These are phyloP conservation scores for Podospora bellae-mahoneyi DNA, from an alignment of 495 filamentous ascomycete species.

Conservation along the genomic window DNA sequence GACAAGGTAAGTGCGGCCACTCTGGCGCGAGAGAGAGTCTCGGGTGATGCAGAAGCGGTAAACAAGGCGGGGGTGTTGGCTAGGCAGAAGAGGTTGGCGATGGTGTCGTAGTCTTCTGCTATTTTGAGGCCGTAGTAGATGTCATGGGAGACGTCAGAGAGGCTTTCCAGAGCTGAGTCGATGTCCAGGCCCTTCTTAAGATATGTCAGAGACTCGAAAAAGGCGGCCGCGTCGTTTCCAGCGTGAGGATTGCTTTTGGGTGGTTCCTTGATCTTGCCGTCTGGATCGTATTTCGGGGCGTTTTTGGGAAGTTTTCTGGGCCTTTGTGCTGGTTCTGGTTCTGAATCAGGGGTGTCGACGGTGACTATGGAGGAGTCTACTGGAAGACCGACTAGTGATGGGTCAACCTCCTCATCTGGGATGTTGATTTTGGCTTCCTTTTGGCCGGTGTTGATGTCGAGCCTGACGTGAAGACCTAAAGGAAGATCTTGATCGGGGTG, in stretches of 20 bases:
- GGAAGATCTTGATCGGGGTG: conserved; percentile 63
- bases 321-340: conserved; percentile 27
- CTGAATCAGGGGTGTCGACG: conserved; percentile 33
- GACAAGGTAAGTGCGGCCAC: conserved; percentile 53
- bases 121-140: conserved; percentile 68
- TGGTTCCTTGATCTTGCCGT: conserved; percentile 49
- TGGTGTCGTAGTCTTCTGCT: conserved; percentile 45
- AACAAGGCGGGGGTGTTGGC: conserved; percentile 27
- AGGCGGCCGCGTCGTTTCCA: conserved; percentile 28
- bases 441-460: conserved; percentile 59
- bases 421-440: conserved; percentile 62
- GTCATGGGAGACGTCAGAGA: conserved; percentile 60
- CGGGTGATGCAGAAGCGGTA: conserved; percentile 3
- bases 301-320: conserved; percentile 28
- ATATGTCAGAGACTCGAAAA: conserved; percentile 43
- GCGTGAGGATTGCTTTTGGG: conserved; percentile 26
- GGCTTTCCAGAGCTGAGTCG: conserved; percentile 44
- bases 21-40: conserved; percentile 33
- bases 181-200: conserved; percentile 41
- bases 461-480: conserved; percentile 57
- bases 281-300: conserved; percentile 48
- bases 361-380: conserved; percentile 48
- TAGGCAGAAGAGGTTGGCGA: conserved; percentile 45
- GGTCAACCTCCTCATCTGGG: conserved; percentile 43
- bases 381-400: conserved; percentile 43